Conservation (phyloP, 176 grass and related monocot species). For the Oryza nivara region DNA sequence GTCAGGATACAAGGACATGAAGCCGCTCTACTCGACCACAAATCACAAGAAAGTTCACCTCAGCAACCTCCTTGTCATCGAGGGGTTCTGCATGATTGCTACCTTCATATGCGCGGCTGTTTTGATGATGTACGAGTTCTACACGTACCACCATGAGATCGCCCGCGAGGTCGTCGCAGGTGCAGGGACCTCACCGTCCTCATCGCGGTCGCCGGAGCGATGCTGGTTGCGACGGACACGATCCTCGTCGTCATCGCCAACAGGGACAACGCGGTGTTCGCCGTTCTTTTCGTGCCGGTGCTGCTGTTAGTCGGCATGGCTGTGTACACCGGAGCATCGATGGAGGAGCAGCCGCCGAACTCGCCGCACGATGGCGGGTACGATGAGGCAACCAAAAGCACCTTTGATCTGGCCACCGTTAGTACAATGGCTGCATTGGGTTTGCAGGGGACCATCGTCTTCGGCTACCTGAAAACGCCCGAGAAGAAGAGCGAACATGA, state of each 20-base stretch:
- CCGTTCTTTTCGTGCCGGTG: background rate
- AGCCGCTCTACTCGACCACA: slow-evolving; percentile 8
- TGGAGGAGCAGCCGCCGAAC: background rate
- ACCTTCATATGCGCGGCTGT: slow-evolving; percentile 10
- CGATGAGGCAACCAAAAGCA: background rate
- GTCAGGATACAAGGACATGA: slow-evolving; percentile 37
- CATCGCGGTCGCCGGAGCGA: background rate
- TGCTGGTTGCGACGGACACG: slow-evolving; percentile 7
- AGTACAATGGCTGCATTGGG: background rate
- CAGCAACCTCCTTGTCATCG: slow-evolving; percentile 19
- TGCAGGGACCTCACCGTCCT: background rate
- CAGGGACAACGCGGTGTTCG: background rate
- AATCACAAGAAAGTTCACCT: background rate
- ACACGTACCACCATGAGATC: background rate
- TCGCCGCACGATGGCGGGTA: background rate
- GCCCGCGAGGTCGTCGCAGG: background rate
- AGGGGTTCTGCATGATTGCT: background rate
- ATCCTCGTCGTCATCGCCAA: background rate
- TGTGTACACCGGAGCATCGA: background rate
- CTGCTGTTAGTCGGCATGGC: background rate
- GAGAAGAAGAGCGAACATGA: background rate
- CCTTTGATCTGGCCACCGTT: background rate
- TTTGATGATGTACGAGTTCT: slow-evolving; percentile 24
- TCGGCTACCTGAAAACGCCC: slow-evolving; percentile 33
- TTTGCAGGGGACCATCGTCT: slow-evolving; percentile 10